Percentiles rank a stretch among this genome's conserved stretches.
Conservation (phyloP, 176 grass and related monocot species). For the Lolium rigidum region DNA sequence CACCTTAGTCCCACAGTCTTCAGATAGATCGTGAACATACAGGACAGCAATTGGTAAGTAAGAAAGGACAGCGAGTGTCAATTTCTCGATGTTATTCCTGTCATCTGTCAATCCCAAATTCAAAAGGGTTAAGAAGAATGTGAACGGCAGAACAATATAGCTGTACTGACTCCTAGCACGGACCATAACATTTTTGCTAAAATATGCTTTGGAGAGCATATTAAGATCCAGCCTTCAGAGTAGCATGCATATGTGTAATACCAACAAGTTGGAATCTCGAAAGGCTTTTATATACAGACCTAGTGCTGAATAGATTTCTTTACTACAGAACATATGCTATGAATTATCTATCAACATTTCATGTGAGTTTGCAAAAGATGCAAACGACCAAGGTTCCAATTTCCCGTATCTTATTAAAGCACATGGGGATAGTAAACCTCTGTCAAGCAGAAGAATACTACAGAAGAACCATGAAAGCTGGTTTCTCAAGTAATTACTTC, state of each 20-base stretch:
- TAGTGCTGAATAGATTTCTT: neutral
- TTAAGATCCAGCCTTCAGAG: neutral
- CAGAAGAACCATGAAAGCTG: neutral
- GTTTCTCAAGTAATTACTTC: neutral
- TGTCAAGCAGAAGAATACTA: neutral
- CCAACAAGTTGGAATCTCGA: neutral
- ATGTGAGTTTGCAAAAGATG: neutral
- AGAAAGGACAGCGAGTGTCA: conserved; percentile 85
- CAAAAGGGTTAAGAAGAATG: conserved; percentile 12
- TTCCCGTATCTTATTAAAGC: neutral
- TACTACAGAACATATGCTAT: neutral
- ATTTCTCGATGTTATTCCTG: conserved; percentile 93
- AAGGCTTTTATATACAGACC: neutral
- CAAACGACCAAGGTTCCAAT: neutral
- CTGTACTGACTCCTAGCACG: neutral
- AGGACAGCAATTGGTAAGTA: conserved; percentile 86
- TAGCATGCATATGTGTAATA: neutral
- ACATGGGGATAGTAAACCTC: neutral
- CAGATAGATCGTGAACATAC: conserved; percentile 91
- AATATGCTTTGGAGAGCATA: neutral
- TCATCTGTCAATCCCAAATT: conserved; percentile 63
- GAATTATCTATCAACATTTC: neutral
- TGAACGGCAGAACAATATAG: neutral
- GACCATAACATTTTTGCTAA: neutral
- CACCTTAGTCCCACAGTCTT: conserved; percentile 79